Evolutionary conservation across 2,329 filamentous ascomycete species (phyloP).

Genomic region (Aspergillus quadricinctus): DNA sequence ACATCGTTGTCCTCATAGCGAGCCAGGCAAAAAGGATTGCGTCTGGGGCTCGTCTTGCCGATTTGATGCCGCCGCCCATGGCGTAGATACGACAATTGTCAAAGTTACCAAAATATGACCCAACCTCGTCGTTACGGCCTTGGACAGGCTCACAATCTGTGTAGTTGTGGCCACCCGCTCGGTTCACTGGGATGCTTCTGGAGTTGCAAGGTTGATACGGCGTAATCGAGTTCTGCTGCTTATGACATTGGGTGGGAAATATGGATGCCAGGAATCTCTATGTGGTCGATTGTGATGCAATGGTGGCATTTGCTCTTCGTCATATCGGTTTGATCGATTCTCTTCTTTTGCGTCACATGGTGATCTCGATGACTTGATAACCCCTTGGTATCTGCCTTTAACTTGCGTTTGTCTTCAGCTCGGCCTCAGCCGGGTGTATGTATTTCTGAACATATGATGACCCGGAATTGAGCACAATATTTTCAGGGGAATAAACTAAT

Average conservation of each 20-base stretch:
- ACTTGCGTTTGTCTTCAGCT: background rate
- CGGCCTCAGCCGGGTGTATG: background rate
- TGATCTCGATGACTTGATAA: background rate
- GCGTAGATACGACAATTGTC: constrained; percentile 54
- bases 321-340: background rate
- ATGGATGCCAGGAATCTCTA: background rate
- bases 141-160: background rate
- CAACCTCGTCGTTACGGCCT: background rate
- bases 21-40: constrained; percentile 51
- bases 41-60: constrained; percentile 56
- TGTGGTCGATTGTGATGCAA: background rate
- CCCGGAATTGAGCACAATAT: background rate
- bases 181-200: background rate
- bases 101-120: constrained; percentile 46
- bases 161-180: background rate
- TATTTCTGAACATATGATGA: background rate
- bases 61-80: constrained; percentile 55
- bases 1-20: constrained; percentile 56
- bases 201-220: background rate
- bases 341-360: background rate
- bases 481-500: background rate
- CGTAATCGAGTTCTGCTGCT: background rate
- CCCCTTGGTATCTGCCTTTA: background rate
- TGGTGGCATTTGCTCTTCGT: background rate
- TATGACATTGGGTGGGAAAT: background rate